Conservation (phyloP, 139 green algal genomes). For the Microglena sp. region DNA sequence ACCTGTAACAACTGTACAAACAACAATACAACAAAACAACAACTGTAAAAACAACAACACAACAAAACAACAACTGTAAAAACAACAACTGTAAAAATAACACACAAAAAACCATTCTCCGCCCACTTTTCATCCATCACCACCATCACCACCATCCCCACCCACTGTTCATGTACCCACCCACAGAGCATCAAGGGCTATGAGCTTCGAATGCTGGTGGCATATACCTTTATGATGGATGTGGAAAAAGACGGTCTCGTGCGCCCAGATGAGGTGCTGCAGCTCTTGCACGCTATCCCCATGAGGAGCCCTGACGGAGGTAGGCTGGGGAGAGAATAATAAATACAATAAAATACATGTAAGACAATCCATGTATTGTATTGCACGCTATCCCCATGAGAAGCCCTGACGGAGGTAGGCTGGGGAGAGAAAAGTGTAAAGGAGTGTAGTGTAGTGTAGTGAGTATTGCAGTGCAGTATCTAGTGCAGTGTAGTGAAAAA, state of each 20-base stretch:
- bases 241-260: constrained; percentile 24
- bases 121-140: too few species aligned
- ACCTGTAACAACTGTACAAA: too few species aligned
- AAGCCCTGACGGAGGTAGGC: not conserved
- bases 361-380: too few species aligned
- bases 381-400: not conserved
- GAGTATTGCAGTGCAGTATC: not conserved
- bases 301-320: not conserved
- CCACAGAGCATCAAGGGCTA: constrained; percentile 17
- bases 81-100: too few species aligned
- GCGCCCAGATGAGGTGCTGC: constrained; percentile 32
- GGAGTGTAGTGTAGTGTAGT: not conserved
- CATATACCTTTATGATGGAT: constrained; percentile 23
- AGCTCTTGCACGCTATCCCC: constrained; percentile 6
- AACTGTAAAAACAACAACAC: too few species aligned
- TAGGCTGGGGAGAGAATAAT: not conserved
- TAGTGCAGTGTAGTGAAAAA: constrained; percentile 15
- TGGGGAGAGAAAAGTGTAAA: not conserved
- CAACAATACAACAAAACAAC: too few species aligned
- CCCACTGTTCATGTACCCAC: too few species aligned
- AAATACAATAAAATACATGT: too few species aligned
- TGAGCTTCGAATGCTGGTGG: constrained; percentile 30
- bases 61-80: too few species aligned
- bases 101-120: too few species aligned
- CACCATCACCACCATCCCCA: too few species aligned